These are phyloP conservation scores for Ceratobasidium sp. DNA, from an alignment of 1,284 basidiomycete genomes.

Conservation along the genomic window DNA sequence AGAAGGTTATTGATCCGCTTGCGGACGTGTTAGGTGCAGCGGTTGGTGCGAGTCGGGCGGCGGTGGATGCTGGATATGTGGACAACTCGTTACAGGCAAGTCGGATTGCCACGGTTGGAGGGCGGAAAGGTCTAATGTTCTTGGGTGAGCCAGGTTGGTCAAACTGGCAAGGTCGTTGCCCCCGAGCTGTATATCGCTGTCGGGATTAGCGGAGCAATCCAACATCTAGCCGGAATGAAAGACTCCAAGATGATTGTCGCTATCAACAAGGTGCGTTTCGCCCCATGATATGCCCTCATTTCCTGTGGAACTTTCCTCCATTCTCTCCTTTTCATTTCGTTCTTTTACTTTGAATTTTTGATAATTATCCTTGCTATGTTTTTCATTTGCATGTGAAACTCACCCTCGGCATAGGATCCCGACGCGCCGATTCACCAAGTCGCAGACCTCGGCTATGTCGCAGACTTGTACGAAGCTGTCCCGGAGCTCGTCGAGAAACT, in stretches of 20 bases:
- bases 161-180: conserved; percentile 97
- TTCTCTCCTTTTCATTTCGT: neutral
- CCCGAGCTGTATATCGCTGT: conserved; percentile 96
- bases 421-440: conserved; percentile 99
- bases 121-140: no score
- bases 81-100: conserved; percentile 91
- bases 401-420: conserved; percentile 71
- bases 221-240: conserved; percentile 99
- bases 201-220: conserved; percentile 98
- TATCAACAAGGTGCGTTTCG: conserved; percentile 85
- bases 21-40: conserved; percentile 95
- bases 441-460: conserved; percentile 95
- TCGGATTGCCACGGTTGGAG: neutral
- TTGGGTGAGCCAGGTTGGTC: conserved; percentile 75
- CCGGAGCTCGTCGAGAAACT: conserved; percentile 90
- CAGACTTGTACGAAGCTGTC: conserved; percentile 89
- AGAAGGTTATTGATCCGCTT: conserved; percentile 88
- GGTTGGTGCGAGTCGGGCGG: conserved; percentile 96
- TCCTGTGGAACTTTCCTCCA: conserved; percentile 43
- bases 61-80: conserved; percentile 98
- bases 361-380: no score
- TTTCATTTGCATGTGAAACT: neutral
- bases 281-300: no score
- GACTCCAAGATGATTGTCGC: conserved; percentile 99
- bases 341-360: neutral